Conservation (phyloP, 805 yeast species). For the Candida jianshihensis region DNA sequence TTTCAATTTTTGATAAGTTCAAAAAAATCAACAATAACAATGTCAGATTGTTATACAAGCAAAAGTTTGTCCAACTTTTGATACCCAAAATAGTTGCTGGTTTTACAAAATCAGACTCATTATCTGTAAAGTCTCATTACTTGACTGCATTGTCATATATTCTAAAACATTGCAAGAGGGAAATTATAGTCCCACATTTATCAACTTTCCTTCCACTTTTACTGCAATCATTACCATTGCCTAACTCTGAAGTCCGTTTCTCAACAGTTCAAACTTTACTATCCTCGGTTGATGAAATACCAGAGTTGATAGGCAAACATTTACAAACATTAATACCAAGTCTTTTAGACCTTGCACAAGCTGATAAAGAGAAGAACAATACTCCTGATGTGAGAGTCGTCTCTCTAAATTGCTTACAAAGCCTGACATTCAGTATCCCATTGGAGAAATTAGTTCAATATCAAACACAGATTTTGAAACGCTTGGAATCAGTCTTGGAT, state of each 20-base stretch:
- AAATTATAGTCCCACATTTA: conserved; percentile 60
- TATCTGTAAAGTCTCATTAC: conserved; percentile 39
- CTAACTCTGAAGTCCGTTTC: conserved; percentile 37
- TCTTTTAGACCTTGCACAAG: conserved; percentile 30
- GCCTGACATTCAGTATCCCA: conserved; percentile 33
- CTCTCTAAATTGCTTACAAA: conserved; percentile 52
- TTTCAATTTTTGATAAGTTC: conserved; percentile 48
- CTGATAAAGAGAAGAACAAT: conserved; percentile 23
- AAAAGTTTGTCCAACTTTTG: conserved; percentile 58
- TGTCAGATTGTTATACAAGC: conserved; percentile 69
- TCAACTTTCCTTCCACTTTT: conserved; percentile 62
- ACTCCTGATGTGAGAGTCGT: conserved; percentile 45
- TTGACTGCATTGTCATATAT: conserved; percentile 63
- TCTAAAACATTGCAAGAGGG: conserved; percentile 55
- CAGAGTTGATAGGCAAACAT: conserved; percentile 45
- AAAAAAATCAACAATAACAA: conserved; percentile 44
- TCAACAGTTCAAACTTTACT: conserved; percentile 57
- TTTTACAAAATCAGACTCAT: conserved; percentile 26
- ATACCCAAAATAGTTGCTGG: conserved; percentile 49
- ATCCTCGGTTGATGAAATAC: conserved; percentile 49
- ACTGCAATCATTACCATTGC: conserved; percentile 51
- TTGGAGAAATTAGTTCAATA: conserved; percentile 42
- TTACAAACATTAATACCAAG: conserved; percentile 50
- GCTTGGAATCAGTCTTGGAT: conserved; percentile 49
- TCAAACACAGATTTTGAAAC: conserved; percentile 39